Evolutionary conservation across 208 protist genomes (phyloP).

Genomic region (Acanthamoeba lugdunensis): DNA sequence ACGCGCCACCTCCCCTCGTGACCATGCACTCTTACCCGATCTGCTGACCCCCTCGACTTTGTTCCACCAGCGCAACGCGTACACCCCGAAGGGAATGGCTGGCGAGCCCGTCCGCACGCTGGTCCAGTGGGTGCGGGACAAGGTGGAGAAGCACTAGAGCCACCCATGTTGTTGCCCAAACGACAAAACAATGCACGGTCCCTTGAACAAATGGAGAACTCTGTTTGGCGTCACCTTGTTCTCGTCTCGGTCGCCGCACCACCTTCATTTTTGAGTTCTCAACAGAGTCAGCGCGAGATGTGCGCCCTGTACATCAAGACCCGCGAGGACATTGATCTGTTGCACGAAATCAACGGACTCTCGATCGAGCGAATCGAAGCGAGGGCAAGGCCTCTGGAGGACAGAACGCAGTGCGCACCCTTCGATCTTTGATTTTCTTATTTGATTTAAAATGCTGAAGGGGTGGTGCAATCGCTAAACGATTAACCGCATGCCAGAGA

Average conservation of each 20-base stretch:
- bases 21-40: too few species aligned
- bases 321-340: not conserved
- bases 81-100: slow-evolving; percentile 81
- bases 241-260: too few species aligned
- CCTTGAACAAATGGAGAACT: too few species aligned
- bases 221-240: too few species aligned
- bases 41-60: not conserved
- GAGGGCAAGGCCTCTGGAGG: slow-evolving; percentile 11
- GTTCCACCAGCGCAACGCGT: slow-evolving; percentile 54
- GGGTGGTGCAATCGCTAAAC: not conserved
- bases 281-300: too few species aligned
- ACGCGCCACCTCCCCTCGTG: not conserved
- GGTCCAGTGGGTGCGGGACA: slow-evolving; percentile 64
- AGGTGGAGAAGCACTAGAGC: not conserved
- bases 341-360: slow-evolving; percentile 6
- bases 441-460: not conserved
- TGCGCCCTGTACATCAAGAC: too few species aligned
- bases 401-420: slow-evolving; percentile 30
- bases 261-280: too few species aligned
- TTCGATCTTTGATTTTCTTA: not conserved
- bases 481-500: not conserved
- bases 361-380: slow-evolving; percentile 3
- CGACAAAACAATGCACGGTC: too few species aligned
- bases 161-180: too few species aligned
- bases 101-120: slow-evolving; percentile 76